Conservation (phyloP, 2,329 filamentous ascomycete genomes). For the Epichloe sibirici region DNA sequence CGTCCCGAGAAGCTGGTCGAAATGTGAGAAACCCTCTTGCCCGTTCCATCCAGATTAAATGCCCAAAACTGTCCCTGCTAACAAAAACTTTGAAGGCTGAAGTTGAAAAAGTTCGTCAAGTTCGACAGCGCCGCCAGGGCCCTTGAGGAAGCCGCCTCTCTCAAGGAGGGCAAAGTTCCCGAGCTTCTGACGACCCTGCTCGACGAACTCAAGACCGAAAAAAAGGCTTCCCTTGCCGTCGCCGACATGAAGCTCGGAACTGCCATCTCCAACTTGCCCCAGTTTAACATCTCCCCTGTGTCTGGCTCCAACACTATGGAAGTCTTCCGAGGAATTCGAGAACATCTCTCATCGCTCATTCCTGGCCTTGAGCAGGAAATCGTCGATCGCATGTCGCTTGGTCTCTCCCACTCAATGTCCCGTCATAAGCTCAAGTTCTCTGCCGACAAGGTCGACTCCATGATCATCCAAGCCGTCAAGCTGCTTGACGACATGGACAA, state of each 20-base stretch:
- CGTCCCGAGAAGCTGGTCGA: constrained; percentile 77
- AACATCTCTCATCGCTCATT: constrained; percentile 80
- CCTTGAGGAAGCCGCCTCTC: constrained; percentile 75
- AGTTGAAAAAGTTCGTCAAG: constrained; percentile 94
- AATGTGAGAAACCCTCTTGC: constrained; percentile 45
- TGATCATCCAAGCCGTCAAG: constrained; percentile 96
- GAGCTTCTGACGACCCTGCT: constrained; percentile 73
- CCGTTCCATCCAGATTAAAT: neutral
- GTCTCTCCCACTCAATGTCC: constrained; percentile 92
- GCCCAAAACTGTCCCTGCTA: neutral
- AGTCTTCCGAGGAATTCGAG: constrained; percentile 86
- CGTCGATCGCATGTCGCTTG: constrained; percentile 86
- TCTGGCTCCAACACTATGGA: constrained; percentile 53
- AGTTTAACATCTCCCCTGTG: constrained; percentile 73
- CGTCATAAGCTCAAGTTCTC: constrained; percentile 98
- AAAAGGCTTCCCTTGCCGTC: constrained; percentile 83
- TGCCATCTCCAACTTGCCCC: constrained; percentile 83
- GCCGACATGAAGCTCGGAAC: constrained; percentile 86
- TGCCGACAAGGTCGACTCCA: constrained; percentile 95
- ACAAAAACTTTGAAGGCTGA: constrained; percentile 47
- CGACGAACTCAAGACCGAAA: constrained; percentile 91
- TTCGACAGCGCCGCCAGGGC: constrained; percentile 89
- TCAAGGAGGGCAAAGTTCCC: constrained; percentile 92
- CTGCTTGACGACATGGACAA: constrained; percentile 95
- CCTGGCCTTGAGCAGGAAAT: constrained; percentile 76